Base-by-base conservation (phyloP, 2,329 filamentous ascomycete genomes). In the Boeremia exigua region DNA sequence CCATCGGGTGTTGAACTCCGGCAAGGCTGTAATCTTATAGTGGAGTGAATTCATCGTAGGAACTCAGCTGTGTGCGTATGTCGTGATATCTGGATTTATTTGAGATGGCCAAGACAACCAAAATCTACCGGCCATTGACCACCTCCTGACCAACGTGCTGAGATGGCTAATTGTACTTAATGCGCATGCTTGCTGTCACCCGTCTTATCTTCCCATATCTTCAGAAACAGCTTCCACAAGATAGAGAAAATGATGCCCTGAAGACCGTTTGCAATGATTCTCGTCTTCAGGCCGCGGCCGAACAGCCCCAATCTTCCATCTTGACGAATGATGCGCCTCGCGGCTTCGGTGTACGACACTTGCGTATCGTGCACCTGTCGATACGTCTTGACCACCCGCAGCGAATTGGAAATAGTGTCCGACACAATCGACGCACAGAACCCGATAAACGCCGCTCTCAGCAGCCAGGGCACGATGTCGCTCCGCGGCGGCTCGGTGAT, bases 181-280 rank as follows among this genome's bases (percentile, higher is more conserved):
- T 45, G 44, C 8, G 34, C 54, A n/a, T 32, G 23, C 19, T 49
- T 53, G 29, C 38, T 44, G 25, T 51, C 36, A 6, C 54, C 49
- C 6, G 54, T 57, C 54, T 53, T 54, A 19, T 66, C 62, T 17
- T 66, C 65, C 63, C 63, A 69, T 4, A 71, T 66, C 33, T 60
- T 66, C 12, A 71, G 55, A 27, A 71, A 71, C 3, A 69, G 15
- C 32, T 71, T 71, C 68, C 68, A 71, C 28, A 71, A 17, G 12
- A 71, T 69, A 1, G 67, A 70, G n/a, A 71, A 71, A 4, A 71
- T 25, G 4, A 71, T 66, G 0, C 68, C 67, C 27, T 71, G 68
- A n/a, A 71, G 17, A 2, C 68, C 68, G 36, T 71, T 71, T 2
- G 68, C 68, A n/a, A 70, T 53, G 19, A 70, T 70, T 12, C 68